Conservation (phyloP, 202 grass and related monocot species). For the Cymbopogon flexuosus region DNA sequence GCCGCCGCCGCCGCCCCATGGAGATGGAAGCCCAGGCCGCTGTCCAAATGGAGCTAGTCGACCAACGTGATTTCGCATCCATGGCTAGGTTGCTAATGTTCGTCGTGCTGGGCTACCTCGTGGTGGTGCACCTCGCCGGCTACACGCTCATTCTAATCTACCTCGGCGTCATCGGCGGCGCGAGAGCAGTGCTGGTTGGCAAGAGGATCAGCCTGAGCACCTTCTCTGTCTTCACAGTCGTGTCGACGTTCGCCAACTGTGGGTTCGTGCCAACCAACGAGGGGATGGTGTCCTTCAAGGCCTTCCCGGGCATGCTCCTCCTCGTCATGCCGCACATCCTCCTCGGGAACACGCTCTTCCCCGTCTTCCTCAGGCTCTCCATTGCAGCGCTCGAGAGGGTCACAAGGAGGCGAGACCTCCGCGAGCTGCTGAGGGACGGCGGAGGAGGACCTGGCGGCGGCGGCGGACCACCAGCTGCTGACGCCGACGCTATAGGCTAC, state of each 20-base stretch:
- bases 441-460: background rate
- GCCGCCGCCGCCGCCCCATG: background rate
- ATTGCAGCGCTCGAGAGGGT: slow-evolving; percentile 34
- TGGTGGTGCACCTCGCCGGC: slow-evolving; percentile 41
- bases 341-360: slow-evolving; percentile 71
- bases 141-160: slow-evolving; percentile 49
- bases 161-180: slow-evolving; percentile 30
- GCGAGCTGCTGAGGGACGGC: slow-evolving; percentile 15
- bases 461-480: background rate
- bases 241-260: slow-evolving; percentile 63
- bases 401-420: slow-evolving; percentile 31
- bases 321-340: slow-evolving; percentile 45
- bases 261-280: slow-evolving; percentile 76
- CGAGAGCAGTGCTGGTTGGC: slow-evolving; percentile 27
- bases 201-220: slow-evolving; percentile 49
- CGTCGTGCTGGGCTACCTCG: slow-evolving; percentile 46
- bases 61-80: background rate
- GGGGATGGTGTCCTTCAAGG: slow-evolving; percentile 60
- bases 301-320: slow-evolving; percentile 60
- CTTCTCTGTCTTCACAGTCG: slow-evolving; percentile 62
- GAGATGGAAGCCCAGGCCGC: background rate
- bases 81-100: slow-evolving; percentile 21
- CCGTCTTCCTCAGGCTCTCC: slow-evolving; percentile 39
- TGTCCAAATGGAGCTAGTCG: slow-evolving; percentile 31
- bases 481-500: background rate